A percentile compares a stretch with the other conserved stretches of the same genome.
phyloP scores from a whole-genome alignment of 352 stramenopile species.

The Aphanomyces astaci region DNA sequence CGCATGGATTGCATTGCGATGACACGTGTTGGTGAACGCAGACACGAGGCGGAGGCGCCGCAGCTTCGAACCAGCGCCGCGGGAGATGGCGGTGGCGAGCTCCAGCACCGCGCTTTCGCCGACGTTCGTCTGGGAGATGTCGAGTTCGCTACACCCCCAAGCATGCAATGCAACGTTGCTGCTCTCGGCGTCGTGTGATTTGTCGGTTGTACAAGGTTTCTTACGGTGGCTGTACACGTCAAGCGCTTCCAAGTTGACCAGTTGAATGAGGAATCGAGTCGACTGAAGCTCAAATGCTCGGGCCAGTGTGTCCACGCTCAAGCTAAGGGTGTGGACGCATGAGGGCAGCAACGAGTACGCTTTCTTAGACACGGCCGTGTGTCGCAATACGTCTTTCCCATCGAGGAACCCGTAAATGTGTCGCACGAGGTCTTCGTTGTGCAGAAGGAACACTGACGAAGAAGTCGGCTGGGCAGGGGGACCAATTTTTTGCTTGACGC shows the following conservation, averaged over 20 bases:
- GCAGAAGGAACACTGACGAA: conserved; percentile 45
- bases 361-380: conserved; percentile 56
- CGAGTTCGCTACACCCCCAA: conserved; percentile 68
- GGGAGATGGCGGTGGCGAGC: conserved; percentile 56
- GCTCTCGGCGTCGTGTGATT: conserved; percentile 33
- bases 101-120: conserved; percentile 58
- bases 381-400: conserved; percentile 53
- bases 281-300: conserved; percentile 34
- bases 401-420: conserved; percentile 61
- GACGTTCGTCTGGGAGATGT: conserved; percentile 68
- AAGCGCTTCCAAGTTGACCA: conserved; percentile 49
- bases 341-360: conserved; percentile 43
- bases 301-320: conserved; percentile 47
- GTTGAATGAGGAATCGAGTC: conserved; percentile 41
- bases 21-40: conserved; percentile 72
- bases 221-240: conserved; percentile 46
- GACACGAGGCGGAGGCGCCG: conserved; percentile 54
- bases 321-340: conserved; percentile 48
- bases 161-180: conserved; percentile 52
- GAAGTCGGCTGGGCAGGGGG: conserved; percentile 9
- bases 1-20: conserved; percentile 56
- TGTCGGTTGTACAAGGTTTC: conserved; percentile 44
- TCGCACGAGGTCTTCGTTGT: conserved; percentile 62
- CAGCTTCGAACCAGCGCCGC: conserved; percentile 49
- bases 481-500: conserved; percentile 42